Evolutionary conservation across 345 rosid species (phyloP).

Genomic region (Limnanthes douglasii): DNA sequence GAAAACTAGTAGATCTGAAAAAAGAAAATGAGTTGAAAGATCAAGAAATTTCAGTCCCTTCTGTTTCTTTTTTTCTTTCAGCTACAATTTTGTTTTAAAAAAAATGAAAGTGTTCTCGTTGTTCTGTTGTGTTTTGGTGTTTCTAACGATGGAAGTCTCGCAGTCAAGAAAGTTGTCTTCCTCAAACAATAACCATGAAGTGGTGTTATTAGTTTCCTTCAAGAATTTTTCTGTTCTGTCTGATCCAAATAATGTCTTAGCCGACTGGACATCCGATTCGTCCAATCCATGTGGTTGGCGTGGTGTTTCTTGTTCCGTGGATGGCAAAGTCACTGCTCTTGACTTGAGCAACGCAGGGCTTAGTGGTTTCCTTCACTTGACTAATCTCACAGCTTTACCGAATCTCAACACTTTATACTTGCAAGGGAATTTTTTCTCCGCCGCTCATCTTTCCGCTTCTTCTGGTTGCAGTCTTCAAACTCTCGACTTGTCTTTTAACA

Average conservation of each 20-base stretch:
- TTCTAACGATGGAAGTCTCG: too few species aligned
- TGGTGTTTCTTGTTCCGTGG: conserved; percentile 52
- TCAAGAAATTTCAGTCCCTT: too few species aligned
- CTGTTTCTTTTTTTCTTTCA: too few species aligned
- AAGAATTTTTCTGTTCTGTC: conserved; percentile 46
- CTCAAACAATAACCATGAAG: too few species aligned
- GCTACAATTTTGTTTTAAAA: too few species aligned
- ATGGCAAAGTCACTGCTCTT: conserved; percentile 29
- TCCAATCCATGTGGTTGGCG: conserved; percentile 41
- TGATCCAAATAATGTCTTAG: conserved; percentile 36
- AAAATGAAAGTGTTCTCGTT: too few species aligned
- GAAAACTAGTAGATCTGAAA: too few species aligned
- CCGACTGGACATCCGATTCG: conserved; percentile 38
- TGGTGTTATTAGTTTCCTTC: conserved; percentile 31
- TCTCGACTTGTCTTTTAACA: conserved; percentile 60
- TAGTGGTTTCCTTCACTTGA: conserved; percentile 32
- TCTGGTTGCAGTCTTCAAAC: conserved; percentile 28
- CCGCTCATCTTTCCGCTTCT: conserved; percentile 27
- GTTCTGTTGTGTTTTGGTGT: too few species aligned
- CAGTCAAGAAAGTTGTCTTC: too few species aligned
- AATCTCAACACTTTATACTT: conserved; percentile 32
- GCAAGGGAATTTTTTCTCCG: conserved; percentile 38
- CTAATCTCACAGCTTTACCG: conserved; percentile 36
- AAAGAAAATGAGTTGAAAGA: too few species aligned
- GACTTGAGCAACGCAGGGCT: conserved; percentile 43